phyloP scores from a whole-genome alignment of 306 rosid species.

The Trifolium dubium region DNA sequence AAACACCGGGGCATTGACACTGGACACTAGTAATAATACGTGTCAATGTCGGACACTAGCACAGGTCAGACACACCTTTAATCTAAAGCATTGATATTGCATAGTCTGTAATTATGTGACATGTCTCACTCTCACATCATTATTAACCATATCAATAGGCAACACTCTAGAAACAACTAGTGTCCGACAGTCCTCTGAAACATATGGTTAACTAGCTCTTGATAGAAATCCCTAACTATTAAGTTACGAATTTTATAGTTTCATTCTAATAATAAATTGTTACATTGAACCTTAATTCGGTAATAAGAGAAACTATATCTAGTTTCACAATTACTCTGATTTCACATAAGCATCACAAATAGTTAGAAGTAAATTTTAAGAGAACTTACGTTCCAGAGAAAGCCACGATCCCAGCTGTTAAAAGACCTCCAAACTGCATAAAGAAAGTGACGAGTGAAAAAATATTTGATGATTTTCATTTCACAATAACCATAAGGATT shows the following conservation, averaged over 20 bases:
- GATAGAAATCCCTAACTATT: background rate
- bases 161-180: background rate
- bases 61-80: background rate
- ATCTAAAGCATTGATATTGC: background rate
- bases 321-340: background rate
- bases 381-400: slow-evolving; percentile 92
- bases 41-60: background rate
- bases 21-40: background rate
- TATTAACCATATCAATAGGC: slow-evolving; percentile 25
- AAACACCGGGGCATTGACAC: background rate
- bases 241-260: background rate
- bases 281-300: slow-evolving; percentile 8
- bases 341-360: background rate
- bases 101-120: background rate
- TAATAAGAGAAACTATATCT: slow-evolving; percentile 2
- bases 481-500: background rate
- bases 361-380: background rate
- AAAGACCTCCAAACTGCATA: slow-evolving; percentile 89
- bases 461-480: background rate
- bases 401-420: slow-evolving; percentile 79
- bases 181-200: background rate
- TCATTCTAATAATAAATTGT: background rate
- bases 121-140: background rate
- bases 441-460: background rate
- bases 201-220: background rate